Evolutionary conservation across 345 rosid genomes (phyloP).

Genomic region (Rubroshorea leprosula): DNA sequence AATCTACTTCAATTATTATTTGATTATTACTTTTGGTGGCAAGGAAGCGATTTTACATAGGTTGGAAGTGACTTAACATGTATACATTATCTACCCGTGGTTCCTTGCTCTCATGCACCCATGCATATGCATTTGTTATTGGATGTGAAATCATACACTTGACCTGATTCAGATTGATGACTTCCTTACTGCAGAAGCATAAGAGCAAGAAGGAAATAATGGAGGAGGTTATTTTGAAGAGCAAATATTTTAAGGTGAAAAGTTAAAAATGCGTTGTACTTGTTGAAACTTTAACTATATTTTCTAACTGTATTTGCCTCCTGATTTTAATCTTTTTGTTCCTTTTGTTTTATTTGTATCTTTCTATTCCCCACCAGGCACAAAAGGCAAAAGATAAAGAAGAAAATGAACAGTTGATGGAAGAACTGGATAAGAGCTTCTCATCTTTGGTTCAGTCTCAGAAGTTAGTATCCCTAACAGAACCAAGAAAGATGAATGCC

Average conservation of each 20-base stretch:
- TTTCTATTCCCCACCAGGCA: slow-evolving; percentile 40
- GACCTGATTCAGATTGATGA: slow-evolving; percentile 8
- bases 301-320: background rate
- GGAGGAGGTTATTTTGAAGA: slow-evolving; percentile 90
- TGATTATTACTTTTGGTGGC: background rate
- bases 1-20: too few relatives aligned
- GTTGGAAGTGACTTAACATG: background rate
- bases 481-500: slow-evolving; percentile 58
- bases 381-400: slow-evolving; percentile 83
- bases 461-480: slow-evolving; percentile 52
- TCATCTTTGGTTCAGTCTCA: slow-evolving; percentile 56
- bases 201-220: slow-evolving; percentile 85
- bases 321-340: background rate
- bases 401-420: slow-evolving; percentile 72
- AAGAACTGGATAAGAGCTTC: slow-evolving; percentile 70
- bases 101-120: background rate
- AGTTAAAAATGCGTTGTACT: background rate
- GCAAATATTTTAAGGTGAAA: slow-evolving; percentile 85
- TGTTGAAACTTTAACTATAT: background rate
- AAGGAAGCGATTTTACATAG: background rate
- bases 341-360: background rate
- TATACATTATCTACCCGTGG: background rate
- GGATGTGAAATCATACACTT: background rate
- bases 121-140: background rate
- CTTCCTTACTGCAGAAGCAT: slow-evolving; percentile 48